Evolutionary conservation across 1,284 basidiomycete species (phyloP).

Genomic region (Malassezia brasiliensis): DNA sequence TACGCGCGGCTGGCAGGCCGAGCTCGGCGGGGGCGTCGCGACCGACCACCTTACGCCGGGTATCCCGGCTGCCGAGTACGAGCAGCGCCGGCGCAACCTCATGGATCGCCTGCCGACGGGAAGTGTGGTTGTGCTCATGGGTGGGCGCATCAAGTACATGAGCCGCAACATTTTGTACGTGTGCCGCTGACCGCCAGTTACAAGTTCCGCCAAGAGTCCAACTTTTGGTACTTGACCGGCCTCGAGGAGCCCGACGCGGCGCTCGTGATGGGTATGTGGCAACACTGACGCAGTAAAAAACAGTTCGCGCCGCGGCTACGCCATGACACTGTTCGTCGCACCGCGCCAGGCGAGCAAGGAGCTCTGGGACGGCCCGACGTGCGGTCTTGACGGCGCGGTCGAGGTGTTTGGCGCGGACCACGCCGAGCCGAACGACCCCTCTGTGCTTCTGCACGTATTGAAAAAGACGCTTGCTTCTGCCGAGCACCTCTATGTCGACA

Average conservation of each 20-base stretch:
- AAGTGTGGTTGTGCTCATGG: constrained; percentile 68
- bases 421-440: constrained; percentile 30
- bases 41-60: constrained; percentile 68
- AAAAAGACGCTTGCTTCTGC: constrained; percentile 26
- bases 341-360: constrained; percentile 69
- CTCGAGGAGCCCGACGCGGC: constrained; percentile 88
- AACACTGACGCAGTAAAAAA: constrained; percentile 22
- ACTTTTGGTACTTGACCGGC: constrained; percentile 53
- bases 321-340: constrained; percentile 68
- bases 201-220: constrained; percentile 69
- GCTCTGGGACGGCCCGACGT: constrained; percentile 79
- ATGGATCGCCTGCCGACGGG: constrained; percentile 69
- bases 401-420: constrained; percentile 46
- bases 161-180: constrained; percentile 41
- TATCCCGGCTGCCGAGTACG: constrained; percentile 71
- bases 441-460: constrained; percentile 27
- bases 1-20: constrained; percentile 20
- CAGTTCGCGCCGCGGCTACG: constrained; percentile 60
- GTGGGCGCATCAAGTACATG: constrained; percentile 76
- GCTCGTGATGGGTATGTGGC: constrained; percentile 54
- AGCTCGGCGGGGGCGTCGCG: constrained; percentile 22
- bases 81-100: constrained; percentile 61
- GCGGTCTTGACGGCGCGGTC: constrained; percentile 33
- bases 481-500: constrained; percentile 42
- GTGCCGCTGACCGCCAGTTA: constrained; percentile 52